Conservation (phyloP, 495 filamentous ascomycete genomes). For the Podospora pseudocomata region DNA sequence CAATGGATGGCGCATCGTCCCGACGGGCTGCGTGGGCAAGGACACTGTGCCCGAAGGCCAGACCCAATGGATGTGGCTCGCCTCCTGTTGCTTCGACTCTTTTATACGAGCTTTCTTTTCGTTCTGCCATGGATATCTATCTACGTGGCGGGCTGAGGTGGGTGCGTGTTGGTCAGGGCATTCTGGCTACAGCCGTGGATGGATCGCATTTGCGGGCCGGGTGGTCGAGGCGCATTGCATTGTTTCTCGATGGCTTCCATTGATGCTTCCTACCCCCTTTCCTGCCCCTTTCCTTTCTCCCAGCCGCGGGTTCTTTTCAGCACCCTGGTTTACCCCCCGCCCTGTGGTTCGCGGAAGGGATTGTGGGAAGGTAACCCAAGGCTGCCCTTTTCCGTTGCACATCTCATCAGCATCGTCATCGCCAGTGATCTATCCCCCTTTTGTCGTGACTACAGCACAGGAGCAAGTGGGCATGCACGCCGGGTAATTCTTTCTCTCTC, state of each 20-base stretch:
- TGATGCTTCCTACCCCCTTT: background rate
- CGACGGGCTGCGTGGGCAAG: background rate
- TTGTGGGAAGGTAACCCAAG: background rate
- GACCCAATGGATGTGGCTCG: conserved; percentile 1
- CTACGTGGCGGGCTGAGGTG: background rate
- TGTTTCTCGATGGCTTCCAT: background rate
- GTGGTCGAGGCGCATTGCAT: background rate
- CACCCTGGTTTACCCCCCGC: background rate
- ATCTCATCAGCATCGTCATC: background rate
- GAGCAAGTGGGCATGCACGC: background rate
- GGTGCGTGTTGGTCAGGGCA: background rate
- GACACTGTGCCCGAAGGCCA: background rate
- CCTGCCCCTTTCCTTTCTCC: background rate
- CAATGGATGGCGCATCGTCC: conserved; percentile 4
- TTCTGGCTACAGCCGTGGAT: background rate
- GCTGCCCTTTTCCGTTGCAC: background rate
- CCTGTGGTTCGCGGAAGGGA: background rate
- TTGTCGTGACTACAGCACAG: background rate
- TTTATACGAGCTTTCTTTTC: conserved; percentile 3
- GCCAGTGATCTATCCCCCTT: background rate
- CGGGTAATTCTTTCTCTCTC: background rate
- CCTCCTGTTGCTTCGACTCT: background rate
- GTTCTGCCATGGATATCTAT: background rate
- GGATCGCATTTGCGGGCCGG: background rate
- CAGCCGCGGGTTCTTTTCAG: background rate